Evolutionary conservation across 352 stramenopile species (phyloP).

Genomic region (Phytophthora vignae): DNA sequence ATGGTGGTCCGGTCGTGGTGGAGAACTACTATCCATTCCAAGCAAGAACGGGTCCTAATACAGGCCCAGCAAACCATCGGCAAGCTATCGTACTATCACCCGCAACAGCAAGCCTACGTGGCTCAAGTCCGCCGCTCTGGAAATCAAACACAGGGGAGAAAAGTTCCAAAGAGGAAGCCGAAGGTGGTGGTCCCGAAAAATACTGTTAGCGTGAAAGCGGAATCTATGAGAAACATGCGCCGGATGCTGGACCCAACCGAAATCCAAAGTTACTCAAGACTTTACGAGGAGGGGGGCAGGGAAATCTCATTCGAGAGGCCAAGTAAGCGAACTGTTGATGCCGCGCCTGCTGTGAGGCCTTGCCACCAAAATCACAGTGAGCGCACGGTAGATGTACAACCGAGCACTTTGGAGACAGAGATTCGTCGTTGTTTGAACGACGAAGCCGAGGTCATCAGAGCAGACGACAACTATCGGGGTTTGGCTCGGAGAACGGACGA

Average conservation of each 20-base stretch:
- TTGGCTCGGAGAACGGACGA: too few species aligned
- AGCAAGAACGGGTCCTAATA: slow-evolving; percentile 60
- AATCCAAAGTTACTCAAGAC: slow-evolving; percentile 33
- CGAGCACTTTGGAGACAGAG: neutral
- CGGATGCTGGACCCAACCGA: slow-evolving; percentile 50
- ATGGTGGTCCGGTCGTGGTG: slow-evolving; percentile 48
- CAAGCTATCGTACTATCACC: slow-evolving; percentile 51
- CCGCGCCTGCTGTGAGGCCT: neutral
- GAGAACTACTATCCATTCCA: slow-evolving; percentile 51
- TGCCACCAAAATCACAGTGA: neutral
- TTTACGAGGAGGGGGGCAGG: slow-evolving; percentile 9
- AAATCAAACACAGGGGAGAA: slow-evolving; percentile 14
- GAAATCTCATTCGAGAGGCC: neutral
- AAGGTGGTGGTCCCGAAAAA: slow-evolving; percentile 8
- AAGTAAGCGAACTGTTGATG: neutral
- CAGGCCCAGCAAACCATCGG: slow-evolving; percentile 45
- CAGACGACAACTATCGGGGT: neutral
- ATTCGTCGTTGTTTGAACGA: too few species aligned
- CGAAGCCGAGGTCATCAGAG: neutral
- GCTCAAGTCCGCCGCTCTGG: neutral
- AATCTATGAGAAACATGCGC: slow-evolving; percentile 34
- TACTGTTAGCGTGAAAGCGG: neutral
- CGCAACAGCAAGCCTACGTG: slow-evolving; percentile 35
- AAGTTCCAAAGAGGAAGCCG: neutral
- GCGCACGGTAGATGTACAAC: neutral